These are phyloP conservation scores for Tympanopsis confertula DNA, from an alignment of 2,329 filamentous ascomycete species.

Conservation along the genomic window DNA sequence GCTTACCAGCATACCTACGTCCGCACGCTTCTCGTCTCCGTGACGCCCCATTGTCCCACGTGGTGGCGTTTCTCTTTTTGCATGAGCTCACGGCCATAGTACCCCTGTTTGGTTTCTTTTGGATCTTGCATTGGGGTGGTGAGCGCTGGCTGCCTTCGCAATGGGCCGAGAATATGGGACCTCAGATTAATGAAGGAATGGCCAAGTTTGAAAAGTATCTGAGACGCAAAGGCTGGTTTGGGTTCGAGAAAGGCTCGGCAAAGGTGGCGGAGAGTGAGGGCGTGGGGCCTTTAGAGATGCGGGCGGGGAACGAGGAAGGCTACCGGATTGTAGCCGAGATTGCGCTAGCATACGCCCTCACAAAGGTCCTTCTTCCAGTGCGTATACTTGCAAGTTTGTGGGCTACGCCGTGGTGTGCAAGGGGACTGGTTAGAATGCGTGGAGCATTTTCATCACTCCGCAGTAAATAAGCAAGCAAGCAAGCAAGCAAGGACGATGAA, in stretches of 20 bases:
- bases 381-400: constrained; percentile 70
- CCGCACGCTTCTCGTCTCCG: background rate
- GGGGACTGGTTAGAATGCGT: constrained; percentile 39
- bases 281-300: background rate
- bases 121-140: background rate
- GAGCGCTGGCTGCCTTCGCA: background rate
- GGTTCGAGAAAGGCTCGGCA: background rate
- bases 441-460: background rate
- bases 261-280: background rate
- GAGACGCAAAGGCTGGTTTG: background rate
- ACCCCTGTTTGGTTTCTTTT: background rate
- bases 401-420: constrained; percentile 87
- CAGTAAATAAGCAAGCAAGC: too few species aligned
- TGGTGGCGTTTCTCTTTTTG: background rate
- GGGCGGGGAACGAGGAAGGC: background rate
- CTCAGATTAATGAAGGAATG: background rate
- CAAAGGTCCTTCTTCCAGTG: constrained; percentile 71
- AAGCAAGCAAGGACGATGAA: too few species aligned
- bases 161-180: constrained; percentile 8
- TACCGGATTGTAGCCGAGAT: constrained; percentile 54
- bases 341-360: constrained; percentile 81
- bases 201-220: background rate
- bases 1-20: background rate
- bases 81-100: background rate
- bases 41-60: background rate